A percentile compares a stretch with the other conserved stretches of the same genome.
These are phyloP conservation scores for Sporobolomyces phaffii DNA, from an alignment of 768 basidiomycete genomes.

Conservation along the genomic window DNA sequence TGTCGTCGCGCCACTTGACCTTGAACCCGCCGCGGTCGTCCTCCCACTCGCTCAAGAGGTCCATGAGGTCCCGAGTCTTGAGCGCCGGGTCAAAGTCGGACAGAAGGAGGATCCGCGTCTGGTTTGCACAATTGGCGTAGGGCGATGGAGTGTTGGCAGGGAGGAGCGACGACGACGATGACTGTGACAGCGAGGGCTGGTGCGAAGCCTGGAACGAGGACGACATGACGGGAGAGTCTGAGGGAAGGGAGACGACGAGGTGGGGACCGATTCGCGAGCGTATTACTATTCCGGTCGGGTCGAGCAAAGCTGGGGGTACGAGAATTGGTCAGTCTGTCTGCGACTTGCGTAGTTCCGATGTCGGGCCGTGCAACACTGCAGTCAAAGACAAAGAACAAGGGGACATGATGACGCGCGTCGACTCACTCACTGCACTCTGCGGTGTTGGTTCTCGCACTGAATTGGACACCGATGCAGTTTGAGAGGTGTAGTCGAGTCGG, in stretches of 20 bases:
- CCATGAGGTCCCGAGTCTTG: constrained; percentile 94
- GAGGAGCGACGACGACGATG: constrained; percentile 1
- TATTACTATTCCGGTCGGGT: too few relatives aligned
- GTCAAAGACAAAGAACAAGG: neutral
- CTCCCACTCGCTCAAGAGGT: constrained; percentile 85
- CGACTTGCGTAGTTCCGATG: too few relatives aligned
- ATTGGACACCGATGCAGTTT: too few relatives aligned
- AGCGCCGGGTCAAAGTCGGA: constrained; percentile 91
- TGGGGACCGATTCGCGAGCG: neutral
- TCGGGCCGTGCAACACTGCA: too few relatives aligned
- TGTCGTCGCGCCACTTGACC: constrained; percentile 98
- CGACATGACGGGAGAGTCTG: neutral
- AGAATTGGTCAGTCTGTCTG: too few relatives aligned
- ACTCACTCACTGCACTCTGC: too few relatives aligned
- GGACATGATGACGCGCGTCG: neutral
- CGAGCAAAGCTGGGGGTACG: too few relatives aligned
- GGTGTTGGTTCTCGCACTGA: too few relatives aligned
- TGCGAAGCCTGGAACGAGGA: constrained; percentile 4
- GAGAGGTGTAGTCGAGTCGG: too few relatives aligned
- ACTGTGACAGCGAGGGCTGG: neutral
- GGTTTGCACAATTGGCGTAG: constrained; percentile 7
- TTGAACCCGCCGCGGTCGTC: constrained; percentile 82
- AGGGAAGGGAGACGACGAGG: neutral
- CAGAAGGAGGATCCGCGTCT: constrained; percentile 82
- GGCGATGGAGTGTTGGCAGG: neutral